A percentile compares a stretch with the other conserved stretches of the same genome.
phyloP scores from a whole-genome alignment of 2,329 filamentous ascomycete species.

The Nakataea oryzae region DNA sequence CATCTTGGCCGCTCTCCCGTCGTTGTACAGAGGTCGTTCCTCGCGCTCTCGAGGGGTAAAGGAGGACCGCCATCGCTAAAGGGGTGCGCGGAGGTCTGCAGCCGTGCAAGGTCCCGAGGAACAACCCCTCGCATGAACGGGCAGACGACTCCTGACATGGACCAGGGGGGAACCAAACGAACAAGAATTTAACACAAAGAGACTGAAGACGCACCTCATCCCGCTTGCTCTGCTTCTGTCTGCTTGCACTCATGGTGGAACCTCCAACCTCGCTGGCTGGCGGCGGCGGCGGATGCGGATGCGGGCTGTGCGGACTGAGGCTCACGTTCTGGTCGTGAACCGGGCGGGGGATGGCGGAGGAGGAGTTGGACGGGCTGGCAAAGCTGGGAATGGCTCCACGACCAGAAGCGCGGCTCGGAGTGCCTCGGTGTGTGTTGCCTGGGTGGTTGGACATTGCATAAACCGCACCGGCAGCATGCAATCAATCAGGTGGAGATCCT shows the following conservation, averaged over 20 bases:
- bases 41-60: background rate
- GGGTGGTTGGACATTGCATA: constrained; percentile 31
- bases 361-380: constrained; percentile 38
- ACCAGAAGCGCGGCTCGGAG: constrained; percentile 50
- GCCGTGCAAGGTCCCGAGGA: background rate
- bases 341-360: constrained; percentile 62
- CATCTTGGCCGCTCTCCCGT: background rate
- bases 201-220: constrained; percentile 68
- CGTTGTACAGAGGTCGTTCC: background rate
- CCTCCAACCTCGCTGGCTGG: constrained; percentile 43
- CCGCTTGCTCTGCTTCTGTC: constrained; percentile 92
- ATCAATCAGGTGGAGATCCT: constrained; percentile 4
- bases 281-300: constrained; percentile 18
- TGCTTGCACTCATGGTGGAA: constrained; percentile 80
- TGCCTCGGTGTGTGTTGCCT: constrained; percentile 57
- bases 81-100: background rate
- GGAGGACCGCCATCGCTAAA: background rate
- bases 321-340: constrained; percentile 46
- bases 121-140: background rate
- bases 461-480: constrained; percentile 8
- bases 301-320: constrained; percentile 9
- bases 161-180: constrained; percentile 1
- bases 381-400: constrained; percentile 47
- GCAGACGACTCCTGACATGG: background rate
- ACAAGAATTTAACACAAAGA: background rate